A percentile compares a stretch with the other conserved stretches of the same genome.
Conservation (phyloP, 2,329 filamentous ascomycete genomes). For the Decorospora gaudefroyi region DNA sequence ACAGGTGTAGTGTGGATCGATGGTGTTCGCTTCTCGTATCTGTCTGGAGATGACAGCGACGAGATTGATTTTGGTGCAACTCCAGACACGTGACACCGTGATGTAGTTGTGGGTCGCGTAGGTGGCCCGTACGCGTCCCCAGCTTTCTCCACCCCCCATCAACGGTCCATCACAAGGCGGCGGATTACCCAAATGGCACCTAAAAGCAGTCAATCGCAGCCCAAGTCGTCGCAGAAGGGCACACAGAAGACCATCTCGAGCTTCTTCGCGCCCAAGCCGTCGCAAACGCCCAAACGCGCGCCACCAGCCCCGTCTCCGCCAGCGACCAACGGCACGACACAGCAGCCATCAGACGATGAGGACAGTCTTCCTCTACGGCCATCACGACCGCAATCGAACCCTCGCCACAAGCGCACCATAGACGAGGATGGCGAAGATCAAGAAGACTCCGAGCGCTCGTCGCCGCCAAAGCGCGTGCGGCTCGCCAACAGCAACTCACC, state of each 20-base stretch:
- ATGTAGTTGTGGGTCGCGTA: slow-evolving; percentile 15
- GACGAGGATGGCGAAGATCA: slow-evolving; percentile 50
- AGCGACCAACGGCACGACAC: slow-evolving; percentile 11
- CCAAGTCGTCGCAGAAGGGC: slow-evolving; percentile 54
- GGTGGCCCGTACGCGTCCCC: slow-evolving; percentile 22
- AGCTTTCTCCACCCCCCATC: slow-evolving; percentile 15
- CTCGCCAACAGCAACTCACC: slow-evolving; percentile 25
- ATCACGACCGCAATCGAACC: slow-evolving; percentile 9
- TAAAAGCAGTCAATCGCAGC: slow-evolving; percentile 39
- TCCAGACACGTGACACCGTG: slow-evolving; percentile 32
- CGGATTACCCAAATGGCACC: slow-evolving; percentile 41
- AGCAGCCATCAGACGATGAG: slow-evolving; percentile 23
- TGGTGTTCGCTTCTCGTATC: background rate
- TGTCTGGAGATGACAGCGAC: background rate
- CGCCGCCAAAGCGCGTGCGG: slow-evolving; percentile 49
- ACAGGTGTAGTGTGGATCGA: no score
- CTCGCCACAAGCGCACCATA: slow-evolving; percentile 34
- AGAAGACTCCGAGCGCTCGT: slow-evolving; percentile 19
- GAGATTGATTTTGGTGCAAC: background rate
- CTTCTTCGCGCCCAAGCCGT: slow-evolving; percentile 67
- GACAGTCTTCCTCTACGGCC: slow-evolving; percentile 17
- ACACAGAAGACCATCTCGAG: slow-evolving; percentile 84
- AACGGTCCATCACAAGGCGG: slow-evolving; percentile 12
- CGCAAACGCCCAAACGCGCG: slow-evolving; percentile 41
- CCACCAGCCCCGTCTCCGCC: slow-evolving; percentile 29